Percentiles rank a stretch among this genome's conserved stretches.
phyloP scores from a whole-genome alignment of 2,329 filamentous ascomycete genomes.

The Septoria petroselini region DNA sequence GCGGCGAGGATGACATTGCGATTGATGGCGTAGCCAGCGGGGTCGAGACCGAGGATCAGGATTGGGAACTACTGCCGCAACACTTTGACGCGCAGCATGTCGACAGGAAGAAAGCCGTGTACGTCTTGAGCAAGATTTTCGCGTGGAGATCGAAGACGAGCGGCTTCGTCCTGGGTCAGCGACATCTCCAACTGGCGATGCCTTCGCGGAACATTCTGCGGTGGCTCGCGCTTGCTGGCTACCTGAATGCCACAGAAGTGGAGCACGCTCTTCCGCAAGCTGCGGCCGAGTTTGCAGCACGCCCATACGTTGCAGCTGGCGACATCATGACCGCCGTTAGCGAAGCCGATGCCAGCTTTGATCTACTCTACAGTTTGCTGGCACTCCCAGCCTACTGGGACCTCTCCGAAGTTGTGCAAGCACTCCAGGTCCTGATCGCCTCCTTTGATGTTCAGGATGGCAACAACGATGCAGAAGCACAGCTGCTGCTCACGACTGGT shows the following conservation, averaged over 20 bases:
- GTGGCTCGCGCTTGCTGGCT: slow-evolving; percentile 58
- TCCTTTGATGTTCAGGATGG: slow-evolving; percentile 56
- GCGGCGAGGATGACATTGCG: slow-evolving; percentile 11
- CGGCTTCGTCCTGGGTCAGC: slow-evolving; percentile 12
- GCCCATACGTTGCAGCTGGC: slow-evolving; percentile 46
- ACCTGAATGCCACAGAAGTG: slow-evolving; percentile 45
- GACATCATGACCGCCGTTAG: slow-evolving; percentile 62
- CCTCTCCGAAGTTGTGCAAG: slow-evolving; percentile 63
- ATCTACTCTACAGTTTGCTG: slow-evolving; percentile 64
- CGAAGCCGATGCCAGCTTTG: slow-evolving; percentile 65
- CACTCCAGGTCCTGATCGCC: slow-evolving; percentile 64
- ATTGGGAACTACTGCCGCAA: slow-evolving; percentile 46
- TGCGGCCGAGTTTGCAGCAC: slow-evolving; percentile 31
- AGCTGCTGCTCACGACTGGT: slow-evolving; percentile 40
- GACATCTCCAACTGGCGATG: slow-evolving; percentile 21
- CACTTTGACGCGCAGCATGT: slow-evolving; percentile 45
- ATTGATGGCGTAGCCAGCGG: slow-evolving; percentile 11
- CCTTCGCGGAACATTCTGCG: slow-evolving; percentile 53
- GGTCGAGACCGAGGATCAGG: slow-evolving; percentile 43
- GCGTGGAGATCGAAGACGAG: slow-evolving; percentile 23
- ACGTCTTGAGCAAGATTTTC: slow-evolving; percentile 51
- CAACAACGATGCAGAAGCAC: slow-evolving; percentile 15
- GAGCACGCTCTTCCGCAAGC: slow-evolving; percentile 39
- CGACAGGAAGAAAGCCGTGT: slow-evolving; percentile 64
- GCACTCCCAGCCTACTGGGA: slow-evolving; percentile 61